phyloP scores from a whole-genome alignment of 257 asterid genomes.

The Jaltomata sinuosa region DNA sequence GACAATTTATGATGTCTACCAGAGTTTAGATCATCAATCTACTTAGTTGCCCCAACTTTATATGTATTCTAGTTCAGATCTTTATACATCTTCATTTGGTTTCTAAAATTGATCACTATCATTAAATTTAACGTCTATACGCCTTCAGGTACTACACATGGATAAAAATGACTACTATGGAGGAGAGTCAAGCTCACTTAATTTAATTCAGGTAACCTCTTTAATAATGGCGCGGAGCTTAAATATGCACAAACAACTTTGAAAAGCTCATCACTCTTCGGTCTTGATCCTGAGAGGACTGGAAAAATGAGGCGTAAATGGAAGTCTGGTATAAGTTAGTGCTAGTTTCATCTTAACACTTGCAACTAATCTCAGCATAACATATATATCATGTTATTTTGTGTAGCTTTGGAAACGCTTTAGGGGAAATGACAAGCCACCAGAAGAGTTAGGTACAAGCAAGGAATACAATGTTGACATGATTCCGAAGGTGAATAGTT shows the following conservation, averaged over 20 bases:
- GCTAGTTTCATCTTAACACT: not conserved
- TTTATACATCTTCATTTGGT: not conserved
- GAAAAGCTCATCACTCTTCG: not conserved
- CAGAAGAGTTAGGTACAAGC: slow-evolving; percentile 69
- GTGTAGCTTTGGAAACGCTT: slow-evolving; percentile 90
- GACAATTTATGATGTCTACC: not conserved
- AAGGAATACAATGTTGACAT: slow-evolving; percentile 95
- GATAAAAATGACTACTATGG: slow-evolving; percentile 96
- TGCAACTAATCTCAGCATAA: not conserved
- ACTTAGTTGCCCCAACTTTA: not conserved
- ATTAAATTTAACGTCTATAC: not conserved
- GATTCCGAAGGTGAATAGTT: slow-evolving; percentile 75
- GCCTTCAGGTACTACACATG: slow-evolving; percentile 78
- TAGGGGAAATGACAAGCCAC: slow-evolving; percentile 69
- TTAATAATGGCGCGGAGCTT: slow-evolving; percentile 37
- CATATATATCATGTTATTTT: not conserved
- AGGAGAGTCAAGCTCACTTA: slow-evolving; percentile 85
- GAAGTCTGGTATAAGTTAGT: not conserved
- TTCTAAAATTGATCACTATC: not conserved
- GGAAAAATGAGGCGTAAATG: not conserved
- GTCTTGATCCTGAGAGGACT: not conserved
- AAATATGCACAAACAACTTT: not conserved
- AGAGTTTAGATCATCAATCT: not conserved
- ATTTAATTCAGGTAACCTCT: slow-evolving; percentile 62
- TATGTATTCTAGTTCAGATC: not conserved